Conservation (phyloP, 2,329 filamentous ascomycete genomes). For the Pyrenophora seminiperda region DNA sequence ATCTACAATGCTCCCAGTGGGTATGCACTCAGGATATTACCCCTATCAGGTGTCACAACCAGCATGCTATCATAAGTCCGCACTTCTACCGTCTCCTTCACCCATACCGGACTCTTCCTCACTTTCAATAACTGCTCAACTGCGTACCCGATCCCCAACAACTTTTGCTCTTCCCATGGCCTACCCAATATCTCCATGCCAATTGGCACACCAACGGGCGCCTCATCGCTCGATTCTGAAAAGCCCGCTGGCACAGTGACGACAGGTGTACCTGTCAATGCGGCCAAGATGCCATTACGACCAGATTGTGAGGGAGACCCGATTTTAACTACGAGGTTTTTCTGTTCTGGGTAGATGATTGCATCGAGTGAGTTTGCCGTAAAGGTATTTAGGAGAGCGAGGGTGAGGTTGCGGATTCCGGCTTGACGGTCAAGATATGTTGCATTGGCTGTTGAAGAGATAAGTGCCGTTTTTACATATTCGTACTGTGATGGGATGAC, state of each 20-base stretch:
- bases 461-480: slow-evolving; percentile 58
- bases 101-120: slow-evolving; percentile 56
- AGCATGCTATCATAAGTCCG: slow-evolving; percentile 53
- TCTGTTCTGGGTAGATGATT: slow-evolving; percentile 68
- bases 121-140: slow-evolving; percentile 56
- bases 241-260: slow-evolving; percentile 62
- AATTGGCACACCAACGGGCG: slow-evolving; percentile 64
- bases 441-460: slow-evolving; percentile 58
- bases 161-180: slow-evolving; percentile 60
- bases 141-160: slow-evolving; percentile 60
- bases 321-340: slow-evolving; percentile 65
- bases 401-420: slow-evolving; percentile 60
- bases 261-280: slow-evolving; percentile 59
- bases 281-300: slow-evolving; percentile 63
- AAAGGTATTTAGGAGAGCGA: slow-evolving; percentile 59
- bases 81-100: slow-evolving; percentile 48
- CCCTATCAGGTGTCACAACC: slow-evolving; percentile 50
- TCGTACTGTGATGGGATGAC: slow-evolving; percentile 65
- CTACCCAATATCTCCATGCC: slow-evolving; percentile 68
- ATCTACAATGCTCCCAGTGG: slow-evolving; percentile 52
- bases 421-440: slow-evolving; percentile 56
- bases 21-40: slow-evolving; percentile 54
- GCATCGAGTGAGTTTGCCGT: slow-evolving; percentile 58
- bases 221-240: slow-evolving; percentile 54
- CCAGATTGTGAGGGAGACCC: slow-evolving; percentile 63